Conservation (phyloP, 1,284 basidiomycete species). For the Kwoniella shivajii region DNA sequence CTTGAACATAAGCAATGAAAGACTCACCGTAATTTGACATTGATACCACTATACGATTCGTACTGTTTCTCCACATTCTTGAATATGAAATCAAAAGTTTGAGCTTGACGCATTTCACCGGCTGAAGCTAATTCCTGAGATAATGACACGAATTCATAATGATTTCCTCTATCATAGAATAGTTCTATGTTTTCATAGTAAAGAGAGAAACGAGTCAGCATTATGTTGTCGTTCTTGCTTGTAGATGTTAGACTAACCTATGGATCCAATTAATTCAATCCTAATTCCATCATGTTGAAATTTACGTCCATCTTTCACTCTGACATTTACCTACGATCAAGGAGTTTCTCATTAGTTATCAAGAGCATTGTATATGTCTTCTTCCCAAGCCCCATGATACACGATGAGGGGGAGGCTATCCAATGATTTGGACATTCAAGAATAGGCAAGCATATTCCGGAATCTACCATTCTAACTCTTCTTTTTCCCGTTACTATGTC, state of each 20-base stretch:
- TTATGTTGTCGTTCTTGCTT: background rate
- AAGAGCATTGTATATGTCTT: too few species aligned
- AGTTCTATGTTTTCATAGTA: constrained; percentile 71
- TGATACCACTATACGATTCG: constrained; percentile 96
- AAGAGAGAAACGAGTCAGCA: background rate
- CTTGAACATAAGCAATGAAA: too few species aligned
- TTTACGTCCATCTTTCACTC: constrained; percentile 93
- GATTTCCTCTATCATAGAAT: constrained; percentile 83
- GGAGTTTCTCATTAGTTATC: too few species aligned
- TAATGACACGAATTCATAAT: constrained; percentile 95
- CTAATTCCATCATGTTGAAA: constrained; percentile 95
- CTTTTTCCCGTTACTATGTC: too few species aligned
- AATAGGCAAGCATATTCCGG: too few species aligned
- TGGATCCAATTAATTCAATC: constrained; percentile 95
- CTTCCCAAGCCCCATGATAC: too few species aligned
- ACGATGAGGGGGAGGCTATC: too few species aligned
- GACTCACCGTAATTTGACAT: constrained; percentile 90
- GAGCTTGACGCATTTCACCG: constrained; percentile 90
- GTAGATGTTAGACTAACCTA: constrained; percentile 61
- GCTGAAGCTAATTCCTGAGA: constrained; percentile 92
- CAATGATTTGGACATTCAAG: too few species aligned
- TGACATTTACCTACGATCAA: constrained; percentile 70
- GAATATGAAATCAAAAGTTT: constrained; percentile 94
- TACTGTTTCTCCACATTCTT: constrained; percentile 99
- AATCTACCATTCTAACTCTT: too few species aligned